Base-by-base conservation (phyloP, 257 asterid species). In the Gardenia jasminoides region DNA sequence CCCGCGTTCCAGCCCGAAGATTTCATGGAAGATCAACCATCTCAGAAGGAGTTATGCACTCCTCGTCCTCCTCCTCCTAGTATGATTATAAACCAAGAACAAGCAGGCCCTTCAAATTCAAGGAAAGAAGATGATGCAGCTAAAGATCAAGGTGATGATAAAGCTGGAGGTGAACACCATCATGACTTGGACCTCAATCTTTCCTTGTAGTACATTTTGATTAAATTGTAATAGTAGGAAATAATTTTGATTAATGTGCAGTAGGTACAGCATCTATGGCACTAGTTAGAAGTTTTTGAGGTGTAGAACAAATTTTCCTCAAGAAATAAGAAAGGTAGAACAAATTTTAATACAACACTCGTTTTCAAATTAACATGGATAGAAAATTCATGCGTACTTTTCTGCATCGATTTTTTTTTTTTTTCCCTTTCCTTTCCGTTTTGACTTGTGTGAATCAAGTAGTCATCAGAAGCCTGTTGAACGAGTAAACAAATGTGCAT, bases 101-200 rank as follows among this genome's bases (percentile, higher is more conserved):
- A 10, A 30, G 76, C 50, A 48, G 80, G 70, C 47, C 80, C 75
- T 64, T 82, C 83, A 16, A 62, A 54, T 16, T 67, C 43, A 56
- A 76, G 68, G 50, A 75, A 68, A 44, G 77, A 72, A 48, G 72
- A 24, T 20, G 71, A 62, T 26, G 19, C 10, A 61, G 33, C 31
- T 61, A 8, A 28, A 19, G 76, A 52, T 7, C 68, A 20, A 58
- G 80, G 36, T 20, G 24, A 62, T 26, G 16, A 62, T 1, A 31
- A 70, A 28, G 26, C 6, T 17, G 79, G 56, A 13, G 82, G 24
- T 67, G 82, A 69, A 20, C 41, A 43, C 6, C 58, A 61, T 28
- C 46, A 33, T 30, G 85, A 62, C 47, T 86, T 86, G 83, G 86
- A 86, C 76, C 89, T 86, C 47, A 86, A 79, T 36, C 87, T 86